These are phyloP conservation scores for Colletotrichum liaoningense DNA, from an alignment of 2,329 filamentous ascomycete species.

Conservation along the genomic window DNA sequence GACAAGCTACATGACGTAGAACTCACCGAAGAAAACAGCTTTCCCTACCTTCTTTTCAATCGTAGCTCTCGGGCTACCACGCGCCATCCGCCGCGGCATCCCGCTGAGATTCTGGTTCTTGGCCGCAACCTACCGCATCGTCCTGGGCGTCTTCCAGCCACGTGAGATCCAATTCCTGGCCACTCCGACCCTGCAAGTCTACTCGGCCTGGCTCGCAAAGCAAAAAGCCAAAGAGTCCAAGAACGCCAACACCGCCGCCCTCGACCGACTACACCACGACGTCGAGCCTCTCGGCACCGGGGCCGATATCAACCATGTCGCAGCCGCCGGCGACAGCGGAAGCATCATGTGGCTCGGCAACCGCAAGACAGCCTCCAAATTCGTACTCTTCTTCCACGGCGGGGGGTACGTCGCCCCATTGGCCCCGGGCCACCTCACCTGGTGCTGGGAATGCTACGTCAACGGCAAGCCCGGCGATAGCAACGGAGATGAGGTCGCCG, in stretches of 20 bases:
- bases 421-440: constrained; percentile 40
- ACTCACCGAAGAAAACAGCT: not conserved
- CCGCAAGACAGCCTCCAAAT: constrained; percentile 40
- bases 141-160: not conserved
- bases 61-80: not conserved
- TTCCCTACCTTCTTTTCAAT: not conserved
- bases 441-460: constrained; percentile 43
- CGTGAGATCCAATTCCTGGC: not conserved
- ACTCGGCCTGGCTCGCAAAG: not conserved
- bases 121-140: not conserved
- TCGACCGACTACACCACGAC: not conserved
- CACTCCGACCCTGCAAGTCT: not conserved
- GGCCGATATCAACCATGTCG: not conserved
- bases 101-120: not conserved
- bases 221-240: not conserved
- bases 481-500: constrained; percentile 41
- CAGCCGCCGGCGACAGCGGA: too few species aligned
- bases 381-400: constrained; percentile 45
- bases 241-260: not conserved
- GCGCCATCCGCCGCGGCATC: not conserved
- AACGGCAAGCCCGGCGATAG: constrained; percentile 36
- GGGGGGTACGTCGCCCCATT: constrained; percentile 42
- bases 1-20: not conserved
- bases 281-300: constrained; percentile 3
- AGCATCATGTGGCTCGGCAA: constrained; percentile 44